Base-by-base conservation (phyloP, 805 yeast species). In the Tetrapisispora nanseiensis region DNA sequence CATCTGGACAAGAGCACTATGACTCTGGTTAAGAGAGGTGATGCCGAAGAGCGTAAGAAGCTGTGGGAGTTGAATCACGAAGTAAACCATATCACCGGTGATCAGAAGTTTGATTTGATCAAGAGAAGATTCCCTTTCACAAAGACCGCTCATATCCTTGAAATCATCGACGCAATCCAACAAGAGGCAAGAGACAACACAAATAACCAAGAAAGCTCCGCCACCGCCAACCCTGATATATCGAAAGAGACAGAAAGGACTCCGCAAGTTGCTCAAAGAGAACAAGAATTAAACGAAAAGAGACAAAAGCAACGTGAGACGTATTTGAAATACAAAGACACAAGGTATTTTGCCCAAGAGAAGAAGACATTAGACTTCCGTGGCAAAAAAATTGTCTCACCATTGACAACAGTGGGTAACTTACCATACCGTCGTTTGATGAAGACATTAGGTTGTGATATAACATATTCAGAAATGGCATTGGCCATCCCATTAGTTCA, bases 331-430 rank as follows among this genome's bases (percentile, higher is more conserved):
- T 90, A 78, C 56, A 67, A 76, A 41, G 97, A 90, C 57, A 74
- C 95, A 1, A 81, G 87, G 16, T 77, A 82, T 63, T 77, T 76
- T 53, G 71, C 86, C 0, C 67, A 73, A n/a, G 97, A 92, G 61
- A 92, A 92, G 75, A 84, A 82, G 61, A 71, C 65, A 43, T 57
- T 92, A 37, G 68, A 87, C 56, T 71, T 84, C 40, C 66, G 68
- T 28, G 69, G 76, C 36, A 90, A 90, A 50, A 87, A 87, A 63
- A 86, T 92, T 46, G 80, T 92, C 7, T 86, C 97, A 2, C 99
- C 99, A 1, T 72, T 92, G 48, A 94, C 99, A 27, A 92, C 99
- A 0, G 98, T 92, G 6, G 99, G 99, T 19, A 92, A 92, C 63
- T 70, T 92, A 54, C 98, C 99, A 13, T 92, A 77, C 66, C 81